Conservation (phyloP, 306 rosid species). For the Lablab purpureus region DNA sequence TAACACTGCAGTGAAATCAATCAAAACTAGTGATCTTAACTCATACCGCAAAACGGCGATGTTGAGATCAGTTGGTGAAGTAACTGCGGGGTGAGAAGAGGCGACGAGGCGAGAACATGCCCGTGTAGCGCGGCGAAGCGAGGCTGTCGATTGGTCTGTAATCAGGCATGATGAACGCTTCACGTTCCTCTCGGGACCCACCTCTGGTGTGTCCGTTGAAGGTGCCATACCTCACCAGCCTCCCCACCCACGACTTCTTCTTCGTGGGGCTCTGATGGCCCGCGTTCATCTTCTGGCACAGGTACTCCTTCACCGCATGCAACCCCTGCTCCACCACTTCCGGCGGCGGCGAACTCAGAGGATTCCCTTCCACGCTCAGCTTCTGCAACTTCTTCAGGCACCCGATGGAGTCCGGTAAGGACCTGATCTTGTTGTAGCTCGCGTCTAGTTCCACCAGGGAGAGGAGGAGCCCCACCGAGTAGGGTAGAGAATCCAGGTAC, state of each 20-base stretch:
- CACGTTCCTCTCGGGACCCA: conserved; percentile 48
- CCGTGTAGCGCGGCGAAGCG: conserved; percentile 71
- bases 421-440: conserved; percentile 75
- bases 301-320: conserved; percentile 69
- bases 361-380: conserved; percentile 82
- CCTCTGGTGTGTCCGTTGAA: conserved; percentile 53
- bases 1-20: background rate
- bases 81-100: conserved; percentile 71
- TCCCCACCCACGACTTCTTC: conserved; percentile 79
- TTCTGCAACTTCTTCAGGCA: conserved; percentile 73
- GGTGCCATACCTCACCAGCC: conserved; percentile 61
- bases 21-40: background rate
- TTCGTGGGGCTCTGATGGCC: conserved; percentile 51
- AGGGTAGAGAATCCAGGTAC: conserved; percentile 68
- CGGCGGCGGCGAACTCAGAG: conserved; percentile 68
- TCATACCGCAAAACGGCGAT: background rate
- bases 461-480: conserved; percentile 79
- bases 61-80: conserved; percentile 48
- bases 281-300: conserved; percentile 67
- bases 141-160: conserved; percentile 69
- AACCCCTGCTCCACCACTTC: conserved; percentile 72
- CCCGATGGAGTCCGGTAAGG: conserved; percentile 74
- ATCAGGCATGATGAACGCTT: conserved; percentile 58
- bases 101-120: conserved; percentile 86
- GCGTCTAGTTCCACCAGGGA: conserved; percentile 78